Evolutionary conservation across 2,329 filamentous ascomycete species (phyloP), one percentile per base, ranked within the genome.

Genomic region (Aspergillus sp.): DNA sequence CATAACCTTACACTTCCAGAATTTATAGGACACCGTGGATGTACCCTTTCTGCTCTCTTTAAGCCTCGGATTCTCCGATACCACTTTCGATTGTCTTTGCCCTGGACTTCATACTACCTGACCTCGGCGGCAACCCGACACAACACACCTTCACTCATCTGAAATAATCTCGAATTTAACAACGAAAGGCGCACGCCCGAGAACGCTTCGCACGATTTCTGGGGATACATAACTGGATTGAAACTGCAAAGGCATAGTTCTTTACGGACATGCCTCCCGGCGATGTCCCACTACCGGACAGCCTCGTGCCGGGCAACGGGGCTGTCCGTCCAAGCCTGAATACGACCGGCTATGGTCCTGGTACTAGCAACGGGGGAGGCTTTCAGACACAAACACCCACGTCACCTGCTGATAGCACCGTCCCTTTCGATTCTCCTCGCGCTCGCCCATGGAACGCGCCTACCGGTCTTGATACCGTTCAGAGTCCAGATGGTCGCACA

Each of bases 301-400:
- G 76, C 69, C 73, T 80, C 68, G 74, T 79, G 68, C 77, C 77
- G 65, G 77, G 77, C 65, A 77, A 79, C 64, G 74, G 76, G 60
- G 73, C 72, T 63, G 70, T 71, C 68, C 72, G 74, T 62, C 75
- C 75, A 47, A 74, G 72, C 23, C 64, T 76, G 64, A 78, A 76
- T 62, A 74, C 73, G 19, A 72, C 71, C 56, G 71, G 74, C 54
- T 76, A 77, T 50, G 72, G 72, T 60, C 67, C 70, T 64, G 46
- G 25, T 31, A 52, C 19, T 31, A 41, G 43, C 41, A 49, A 25
- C 15, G 56, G 59, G 6, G 72, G 69, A 61, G 55, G 60, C n/a
- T 76, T 73, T 59, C 72, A 75, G 46, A 71, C 68, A 58, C 76
- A 77, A 52, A 79, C 77, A 6, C 77, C 77, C 7, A 79, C 75